Evolutionary conservation across 352 stramenopile genomes (phyloP).

Genomic region (Stramenopiles sp.): DNA sequence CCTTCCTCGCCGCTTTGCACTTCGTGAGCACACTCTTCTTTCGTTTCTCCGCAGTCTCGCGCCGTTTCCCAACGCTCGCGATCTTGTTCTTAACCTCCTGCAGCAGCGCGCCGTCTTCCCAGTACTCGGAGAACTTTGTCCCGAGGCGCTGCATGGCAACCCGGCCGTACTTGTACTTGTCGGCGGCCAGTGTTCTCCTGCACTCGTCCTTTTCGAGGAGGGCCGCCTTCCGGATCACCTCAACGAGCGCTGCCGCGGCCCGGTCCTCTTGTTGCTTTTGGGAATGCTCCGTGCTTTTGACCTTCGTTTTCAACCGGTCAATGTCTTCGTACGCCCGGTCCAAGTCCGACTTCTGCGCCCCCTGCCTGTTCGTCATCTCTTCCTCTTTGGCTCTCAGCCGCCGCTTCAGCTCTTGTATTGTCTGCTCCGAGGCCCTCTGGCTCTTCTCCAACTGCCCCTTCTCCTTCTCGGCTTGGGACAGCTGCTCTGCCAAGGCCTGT

Average conservation of each 20-base stretch:
- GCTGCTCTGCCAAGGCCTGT: too few species aligned
- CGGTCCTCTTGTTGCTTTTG: not conserved
- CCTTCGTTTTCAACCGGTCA: constrained; percentile 1
- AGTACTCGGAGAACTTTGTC: not conserved
- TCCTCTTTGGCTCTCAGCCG: not conserved
- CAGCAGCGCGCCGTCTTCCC: constrained; percentile 6
- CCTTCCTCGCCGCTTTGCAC: constrained; percentile 7
- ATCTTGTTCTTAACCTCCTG: not conserved
- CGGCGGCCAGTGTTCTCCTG: not conserved
- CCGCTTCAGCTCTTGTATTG: not conserved
- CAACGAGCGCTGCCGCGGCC: not conserved
- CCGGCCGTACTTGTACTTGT: not conserved
- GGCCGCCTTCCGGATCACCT: not conserved
- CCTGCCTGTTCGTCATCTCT: not conserved
- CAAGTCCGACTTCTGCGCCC: not conserved
- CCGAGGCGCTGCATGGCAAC: not conserved
- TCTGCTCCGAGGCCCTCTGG: not conserved
- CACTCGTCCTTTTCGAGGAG: not conserved
- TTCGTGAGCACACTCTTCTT: not conserved
- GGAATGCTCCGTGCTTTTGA: not conserved
- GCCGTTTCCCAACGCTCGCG: not conserved
- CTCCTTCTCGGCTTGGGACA: too few species aligned
- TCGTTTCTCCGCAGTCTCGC: not conserved
- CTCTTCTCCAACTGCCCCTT: not conserved
- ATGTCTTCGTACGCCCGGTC: not conserved